phyloP scores from a whole-genome alignment of 805 yeast genomes.

The Starmera caribaea region DNA sequence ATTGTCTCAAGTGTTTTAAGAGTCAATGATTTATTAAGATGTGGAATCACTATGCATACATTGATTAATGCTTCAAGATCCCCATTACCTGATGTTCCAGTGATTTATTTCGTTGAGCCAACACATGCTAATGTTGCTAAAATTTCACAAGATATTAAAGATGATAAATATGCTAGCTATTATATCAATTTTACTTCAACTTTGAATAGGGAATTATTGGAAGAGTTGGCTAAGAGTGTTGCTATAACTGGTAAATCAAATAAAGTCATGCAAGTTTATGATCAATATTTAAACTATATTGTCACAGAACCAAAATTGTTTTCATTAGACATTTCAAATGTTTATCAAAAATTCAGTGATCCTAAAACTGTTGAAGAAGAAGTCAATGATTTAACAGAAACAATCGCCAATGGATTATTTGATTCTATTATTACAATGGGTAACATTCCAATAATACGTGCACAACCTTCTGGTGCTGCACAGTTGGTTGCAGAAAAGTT shows the following conservation, averaged over 20 bases:
- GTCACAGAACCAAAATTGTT: conserved; percentile 92
- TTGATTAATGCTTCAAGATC: conserved; percentile 62
- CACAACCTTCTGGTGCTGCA: conserved; percentile 91
- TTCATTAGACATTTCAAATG: conserved; percentile 57
- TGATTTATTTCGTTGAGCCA: conserved; percentile 84
- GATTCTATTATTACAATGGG: conserved; percentile 71
- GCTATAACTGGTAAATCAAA: conserved; percentile 61
- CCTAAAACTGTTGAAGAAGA: conserved; percentile 67
- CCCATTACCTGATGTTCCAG: conserved; percentile 92
- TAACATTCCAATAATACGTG: conserved; percentile 80
- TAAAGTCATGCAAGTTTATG: conserved; percentile 80
- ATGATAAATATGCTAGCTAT: conserved; percentile 67
- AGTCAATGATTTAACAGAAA: conserved; percentile 58
- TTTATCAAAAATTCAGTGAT: conserved; percentile 60
- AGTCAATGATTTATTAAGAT: conserved; percentile 80
- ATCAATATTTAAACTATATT: conserved; percentile 85
- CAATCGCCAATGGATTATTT: conserved; percentile 71
- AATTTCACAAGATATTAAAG: conserved; percentile 64
- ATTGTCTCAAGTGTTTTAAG: conserved; percentile 86
- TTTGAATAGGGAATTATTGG: conserved; percentile 68
- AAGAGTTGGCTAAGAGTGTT: conserved; percentile 79
- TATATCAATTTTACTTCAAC: conserved; percentile 84
- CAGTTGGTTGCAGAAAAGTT: conserved; percentile 85
- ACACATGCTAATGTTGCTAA: conserved; percentile 61
- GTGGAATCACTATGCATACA: conserved; percentile 89